Percentiles rank a stretch among this genome's conserved stretches.
Evolutionary conservation across 2,329 filamentous ascomycete species (phyloP).

Genomic region (Trichocomaceae sp.): DNA sequence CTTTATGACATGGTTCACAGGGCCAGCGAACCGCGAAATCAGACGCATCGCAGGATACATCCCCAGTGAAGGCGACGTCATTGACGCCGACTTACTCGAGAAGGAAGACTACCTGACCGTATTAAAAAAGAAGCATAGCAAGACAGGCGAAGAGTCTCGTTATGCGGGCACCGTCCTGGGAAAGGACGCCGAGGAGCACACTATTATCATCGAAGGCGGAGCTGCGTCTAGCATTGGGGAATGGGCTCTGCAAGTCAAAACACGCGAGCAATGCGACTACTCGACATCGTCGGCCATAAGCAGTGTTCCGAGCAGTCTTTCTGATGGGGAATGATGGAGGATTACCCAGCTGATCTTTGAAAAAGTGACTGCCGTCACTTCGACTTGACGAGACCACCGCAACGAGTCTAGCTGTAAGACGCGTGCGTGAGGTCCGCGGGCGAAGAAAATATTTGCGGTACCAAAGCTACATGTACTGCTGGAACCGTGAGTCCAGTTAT

Average conservation of each 20-base stretch:
- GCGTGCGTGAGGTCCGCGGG: no score
- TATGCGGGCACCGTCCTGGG: conserved; percentile 81
- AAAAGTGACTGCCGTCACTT: conserved; percentile 18
- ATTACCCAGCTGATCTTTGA: conserved; percentile 15
- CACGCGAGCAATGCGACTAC: conserved; percentile 25
- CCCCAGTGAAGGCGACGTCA: conserved; percentile 47
- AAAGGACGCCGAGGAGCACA: conserved; percentile 61
- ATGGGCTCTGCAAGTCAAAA: conserved; percentile 47
- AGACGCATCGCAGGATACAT: conserved; percentile 71
- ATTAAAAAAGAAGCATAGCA: conserved; percentile 87
- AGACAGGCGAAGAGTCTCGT: conserved; percentile 77
- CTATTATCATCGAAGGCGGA: conserved; percentile 73
- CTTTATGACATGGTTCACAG: conserved; percentile 73
- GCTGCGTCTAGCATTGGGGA: conserved; percentile 56
- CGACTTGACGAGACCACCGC: neutral
- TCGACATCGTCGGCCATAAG: conserved; percentile 34
- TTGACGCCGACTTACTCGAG: conserved; percentile 46
- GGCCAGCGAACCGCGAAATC: conserved; percentile 70
- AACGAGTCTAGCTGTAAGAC: neutral
- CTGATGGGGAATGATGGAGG: conserved; percentile 30
- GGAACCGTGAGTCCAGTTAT: no score
- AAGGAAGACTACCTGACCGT: conserved; percentile 66
- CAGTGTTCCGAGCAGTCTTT: conserved; percentile 35
- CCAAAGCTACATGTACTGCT: no score
- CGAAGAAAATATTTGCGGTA: no score